Base-by-base conservation (phyloP, 345 rosid species). In the Geranium rotundifolium region DNA sequence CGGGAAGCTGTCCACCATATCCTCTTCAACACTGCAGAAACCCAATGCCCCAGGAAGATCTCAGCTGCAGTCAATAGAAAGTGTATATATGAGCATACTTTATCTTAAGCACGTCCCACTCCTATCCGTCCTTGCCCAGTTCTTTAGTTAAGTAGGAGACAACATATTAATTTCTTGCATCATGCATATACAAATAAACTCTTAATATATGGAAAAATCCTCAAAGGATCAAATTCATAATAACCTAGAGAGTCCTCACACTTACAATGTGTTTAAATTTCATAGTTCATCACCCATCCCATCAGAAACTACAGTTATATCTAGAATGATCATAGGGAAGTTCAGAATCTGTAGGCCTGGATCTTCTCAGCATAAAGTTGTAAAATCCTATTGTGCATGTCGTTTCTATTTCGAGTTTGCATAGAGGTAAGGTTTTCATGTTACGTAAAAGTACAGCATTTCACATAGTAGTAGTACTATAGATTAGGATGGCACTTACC, bases 1-100 rank as follows among this genome's bases (percentile, higher is more conserved):
- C 1, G 97, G 97, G 76, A 93, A 93, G 83, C 87, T 91, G 72
- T 84, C 93, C 59, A 93, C 87, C 97, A 93, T 93, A 66, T 90
- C 99, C 95, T 93, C 99, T 85, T 93, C 99, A 80, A 93, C 95
- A 89, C 99, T 90, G 97, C 97, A 88, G 92, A 87, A 88, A 90
- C 66, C 84, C 86, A 91, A 91, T 89, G 91, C 99, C 89, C 99
- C 88, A 93, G 85, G 90, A 92, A 87, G 85, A 93, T 93, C 97
- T 93, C 98, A 92, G 97, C 99, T 93, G 99, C 96, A 93, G 95
- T 93, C 88, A 87, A 82, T 93, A 82, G 81, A 87, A 86, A 86
- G 75, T 76, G 77, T 86, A 68, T 80, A 71, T 79, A 86, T 86
- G 93, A 86, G 93, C 71, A 34, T 34, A 4, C 41, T 34, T 34